Conservation (phyloP, 2,329 filamentous ascomycete species). For the Ascochyta fabae region DNA sequence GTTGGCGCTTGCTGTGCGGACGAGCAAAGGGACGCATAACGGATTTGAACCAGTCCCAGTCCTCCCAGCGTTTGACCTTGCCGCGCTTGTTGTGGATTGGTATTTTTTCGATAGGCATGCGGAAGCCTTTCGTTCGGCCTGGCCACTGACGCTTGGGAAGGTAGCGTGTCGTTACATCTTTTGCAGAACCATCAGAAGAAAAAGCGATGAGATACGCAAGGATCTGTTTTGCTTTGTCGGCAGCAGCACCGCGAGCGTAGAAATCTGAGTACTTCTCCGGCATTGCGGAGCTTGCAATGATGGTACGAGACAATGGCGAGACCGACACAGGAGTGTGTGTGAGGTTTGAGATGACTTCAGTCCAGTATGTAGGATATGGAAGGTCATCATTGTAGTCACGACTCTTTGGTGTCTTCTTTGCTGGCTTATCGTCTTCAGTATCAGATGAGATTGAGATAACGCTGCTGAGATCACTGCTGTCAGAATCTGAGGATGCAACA, state of each 20-base stretch:
- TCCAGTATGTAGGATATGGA: conserved; percentile 89
- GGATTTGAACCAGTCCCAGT: conserved; percentile 87
- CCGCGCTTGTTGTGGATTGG: conserved; percentile 79
- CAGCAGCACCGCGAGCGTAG: conserved; percentile 81
- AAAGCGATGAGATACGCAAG: conserved; percentile 89
- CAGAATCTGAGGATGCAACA: conserved; percentile 51
- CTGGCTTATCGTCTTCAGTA: conserved; percentile 60
- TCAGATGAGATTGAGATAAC: conserved; percentile 54
- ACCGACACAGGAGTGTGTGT: conserved; percentile 81
- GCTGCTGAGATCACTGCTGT: conserved; percentile 53
- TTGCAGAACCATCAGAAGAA: conserved; percentile 83
- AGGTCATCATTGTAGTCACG: conserved; percentile 75
- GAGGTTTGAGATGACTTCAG: conserved; percentile 82
- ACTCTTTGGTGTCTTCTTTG: conserved; percentile 51
- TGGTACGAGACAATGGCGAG: conserved; percentile 67
- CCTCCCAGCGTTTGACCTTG: conserved; percentile 76
- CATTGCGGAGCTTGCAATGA: conserved; percentile 65
- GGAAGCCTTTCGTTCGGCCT: conserved; percentile 85
- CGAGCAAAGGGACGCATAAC: conserved; percentile 77
- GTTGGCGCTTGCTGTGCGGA: conserved; percentile 62
- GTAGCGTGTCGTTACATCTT: conserved; percentile 93
- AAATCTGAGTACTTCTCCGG: conserved; percentile 75
- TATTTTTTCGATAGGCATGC: conserved; percentile 79
- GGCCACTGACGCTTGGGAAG: conserved; percentile 81
- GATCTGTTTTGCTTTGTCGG: conserved; percentile 85